Evolutionary conservation across 768 basidiomycete species (phyloP), one percentile per base, ranked within the genome.

Genomic region (Tylopilus sp.): DNA sequence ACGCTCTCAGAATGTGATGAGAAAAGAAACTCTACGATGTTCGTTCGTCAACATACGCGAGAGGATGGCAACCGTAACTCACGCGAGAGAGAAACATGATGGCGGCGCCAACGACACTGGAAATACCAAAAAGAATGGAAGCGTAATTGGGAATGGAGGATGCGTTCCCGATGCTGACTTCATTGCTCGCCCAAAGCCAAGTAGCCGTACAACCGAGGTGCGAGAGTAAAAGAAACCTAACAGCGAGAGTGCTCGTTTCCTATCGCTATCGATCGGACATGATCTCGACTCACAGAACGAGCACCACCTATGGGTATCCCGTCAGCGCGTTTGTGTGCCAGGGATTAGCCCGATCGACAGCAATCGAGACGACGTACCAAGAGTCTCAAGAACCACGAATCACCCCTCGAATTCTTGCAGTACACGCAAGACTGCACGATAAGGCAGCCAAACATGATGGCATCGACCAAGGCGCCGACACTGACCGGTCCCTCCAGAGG

Each of bases 401-500:
- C 53, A 3, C 49, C 38, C 42, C 45, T 49, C 42, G 55, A 41
- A 36, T 57, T 65, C 15, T 53, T 57, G 63, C 51, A 65, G 50
- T 65, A 67, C 41, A 65, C 44, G 50, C 53, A 62, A 6, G 57
- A 60, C 47, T 65, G 64, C 33, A 67, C 50, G 31, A 67, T 41
- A 39, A 44, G 48, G 33, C 65, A 60, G 46, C 64, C 64, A 2
- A 67, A 48, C 48, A 65, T 41, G 42, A 59, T 30, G 17, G 66
- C 60, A 31, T 57, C 56, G 42, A 63, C 30, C 31, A 68, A 48
- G 10, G 56, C 46, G 28, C 63, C 60, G 25, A 65, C 22, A 30
- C 52, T 47, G 18, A 67, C 49, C 6, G 63, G 64, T 43, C 66
- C 64, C 47, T 56, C 62, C 53, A 65, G 60, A 60, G 57, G 60